These are phyloP conservation scores for Camellia japonica DNA, from an alignment of 148 eudicot species.

Conservation along the genomic window DNA sequence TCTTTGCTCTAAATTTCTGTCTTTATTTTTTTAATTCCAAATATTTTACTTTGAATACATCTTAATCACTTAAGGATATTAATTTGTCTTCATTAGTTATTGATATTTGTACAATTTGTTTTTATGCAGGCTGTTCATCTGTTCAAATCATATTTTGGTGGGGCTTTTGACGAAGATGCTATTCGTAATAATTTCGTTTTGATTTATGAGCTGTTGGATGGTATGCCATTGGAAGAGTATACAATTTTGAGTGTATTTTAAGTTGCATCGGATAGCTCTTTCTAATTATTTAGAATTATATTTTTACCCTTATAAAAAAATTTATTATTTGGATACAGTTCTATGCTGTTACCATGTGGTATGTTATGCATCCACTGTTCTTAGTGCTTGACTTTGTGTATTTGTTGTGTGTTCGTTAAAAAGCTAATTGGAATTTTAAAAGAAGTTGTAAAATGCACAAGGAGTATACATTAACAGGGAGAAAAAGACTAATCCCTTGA, in stretches of 20 bases:
- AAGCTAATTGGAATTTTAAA: neutral
- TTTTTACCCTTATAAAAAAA: neutral
- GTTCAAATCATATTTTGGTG: slow-evolving; percentile 97
- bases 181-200: slow-evolving; percentile 96
- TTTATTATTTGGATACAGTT: neutral
- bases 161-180: slow-evolving; percentile 98
- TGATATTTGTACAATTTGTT: slow-evolving; percentile 4
- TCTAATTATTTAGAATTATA: neutral
- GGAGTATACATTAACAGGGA: neutral
- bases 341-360: neutral
- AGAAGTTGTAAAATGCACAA: neutral
- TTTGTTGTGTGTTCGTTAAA: neutral
- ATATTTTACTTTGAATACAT: neutral
- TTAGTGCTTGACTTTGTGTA: neutral
- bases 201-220: slow-evolving; percentile 93
- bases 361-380: neutral
- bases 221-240: slow-evolving; percentile 39
- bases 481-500: neutral
- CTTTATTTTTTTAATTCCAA: slow-evolving; percentile 10
- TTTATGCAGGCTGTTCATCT: slow-evolving; percentile 84
- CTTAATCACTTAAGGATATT: neutral
- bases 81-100: neutral
- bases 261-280: slow-evolving; percentile 3
- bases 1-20: neutral
- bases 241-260: neutral